Conservation (phyloP, 805 yeast genomes). For the Citeromyces matritensis region DNA sequence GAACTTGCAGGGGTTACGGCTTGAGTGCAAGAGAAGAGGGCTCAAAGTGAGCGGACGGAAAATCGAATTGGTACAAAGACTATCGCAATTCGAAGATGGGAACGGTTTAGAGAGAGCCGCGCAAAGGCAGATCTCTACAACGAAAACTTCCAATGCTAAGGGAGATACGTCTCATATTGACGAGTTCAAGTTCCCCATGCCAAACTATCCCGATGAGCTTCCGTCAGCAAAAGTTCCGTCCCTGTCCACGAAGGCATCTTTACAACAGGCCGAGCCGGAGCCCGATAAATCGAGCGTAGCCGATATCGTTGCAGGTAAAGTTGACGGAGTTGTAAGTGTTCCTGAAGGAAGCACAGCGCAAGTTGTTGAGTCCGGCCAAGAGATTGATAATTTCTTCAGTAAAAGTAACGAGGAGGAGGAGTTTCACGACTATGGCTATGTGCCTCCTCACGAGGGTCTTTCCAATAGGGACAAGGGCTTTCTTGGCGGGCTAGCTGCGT, state of each 20-base stretch:
- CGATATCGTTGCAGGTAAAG: background rate
- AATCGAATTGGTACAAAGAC: slow-evolving; percentile 31
- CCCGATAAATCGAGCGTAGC: background rate
- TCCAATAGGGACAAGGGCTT: too few relatives aligned
- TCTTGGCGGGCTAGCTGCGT: too few relatives aligned
- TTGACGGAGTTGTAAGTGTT: background rate
- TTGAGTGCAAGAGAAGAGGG: slow-evolving; percentile 46
- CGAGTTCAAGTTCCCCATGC: slow-evolving; percentile 30
- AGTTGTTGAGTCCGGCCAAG: background rate
- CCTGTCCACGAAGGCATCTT: slow-evolving; percentile 12
- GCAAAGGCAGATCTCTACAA: slow-evolving; percentile 5
- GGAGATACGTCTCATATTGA: slow-evolving; percentile 47
- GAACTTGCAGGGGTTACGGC: slow-evolving; percentile 38
- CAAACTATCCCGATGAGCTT: slow-evolving; percentile 9
- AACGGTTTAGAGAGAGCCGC: background rate
- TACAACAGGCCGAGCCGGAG: slow-evolving; percentile 2
- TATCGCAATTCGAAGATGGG: slow-evolving; percentile 6
- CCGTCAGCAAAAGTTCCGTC: slow-evolving; percentile 13
- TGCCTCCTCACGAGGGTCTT: too few relatives aligned
- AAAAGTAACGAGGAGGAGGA: too few relatives aligned
- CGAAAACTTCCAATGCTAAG: slow-evolving; percentile 20
- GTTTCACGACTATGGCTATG: too few relatives aligned
- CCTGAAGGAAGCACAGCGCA: background rate
- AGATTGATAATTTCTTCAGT: background rate
- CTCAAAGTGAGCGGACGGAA: slow-evolving; percentile 49